Evolutionary conservation across 345 rosid species (phyloP), one percentile per base, ranked within the genome.

Genomic region (Kernera saxatilis): DNA sequence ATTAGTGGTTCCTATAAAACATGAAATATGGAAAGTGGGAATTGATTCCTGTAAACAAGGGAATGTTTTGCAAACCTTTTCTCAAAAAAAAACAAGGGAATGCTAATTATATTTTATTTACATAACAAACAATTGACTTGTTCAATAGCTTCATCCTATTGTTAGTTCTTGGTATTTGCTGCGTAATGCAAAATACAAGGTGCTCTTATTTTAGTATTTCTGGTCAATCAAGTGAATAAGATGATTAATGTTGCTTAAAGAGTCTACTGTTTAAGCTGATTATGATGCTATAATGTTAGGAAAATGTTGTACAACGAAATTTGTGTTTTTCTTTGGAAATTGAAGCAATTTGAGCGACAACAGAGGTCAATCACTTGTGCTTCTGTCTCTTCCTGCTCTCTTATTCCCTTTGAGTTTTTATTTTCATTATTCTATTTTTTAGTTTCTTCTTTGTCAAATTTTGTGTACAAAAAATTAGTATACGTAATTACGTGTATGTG

Each of bases 241-340:
- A 41, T 55, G 64, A 69, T 43, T 69, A 44, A 22, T 69, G 73
- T 23, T 69, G 27, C 46, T 10, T 46, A 70, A 36, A 25, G 74
- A 45, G 58, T 26, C 26, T 35, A 23, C 57, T 23, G 0, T 7
- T 35, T 36, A 21, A 32, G 39, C 26, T 25, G 39, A 69, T 45
- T 41, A 67, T 68, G 63, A 43, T 66, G 62, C 8, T 68, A 53
- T 43, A 4, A 13, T 55, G 54, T 55, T 68, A 19, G 53, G 54
- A 22, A 41, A 55, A 55, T 69, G 43, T 55, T 29, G 19, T 55
- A 55, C 72, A 55, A 3, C 30, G 19, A 55, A 55, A 6, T 69
- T 69, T 69, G 73, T 57, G 21, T 44, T 33, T 56, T 45, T 45
- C 65, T 56, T 69, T 43, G 26, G 32, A 43, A 45, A 45, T 45